A percentile compares a stretch with the other conserved stretches of the same genome.
These are phyloP conservation scores for Fusarium vanettenii DNA, from an alignment of 2,329 filamentous ascomycete genomes.

Conservation along the genomic window DNA sequence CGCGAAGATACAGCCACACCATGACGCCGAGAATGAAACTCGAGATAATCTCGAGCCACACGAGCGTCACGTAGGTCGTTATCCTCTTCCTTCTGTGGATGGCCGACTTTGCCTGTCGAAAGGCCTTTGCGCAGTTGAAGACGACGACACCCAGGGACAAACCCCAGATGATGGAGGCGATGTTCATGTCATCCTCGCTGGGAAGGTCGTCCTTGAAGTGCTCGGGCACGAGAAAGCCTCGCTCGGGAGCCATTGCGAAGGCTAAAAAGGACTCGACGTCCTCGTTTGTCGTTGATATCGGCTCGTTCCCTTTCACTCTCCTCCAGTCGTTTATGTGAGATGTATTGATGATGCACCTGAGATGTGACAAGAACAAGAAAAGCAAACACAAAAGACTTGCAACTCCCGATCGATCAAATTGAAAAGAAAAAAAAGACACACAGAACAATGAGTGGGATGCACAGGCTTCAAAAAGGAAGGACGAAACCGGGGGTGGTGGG, in stretches of 20 bases:
- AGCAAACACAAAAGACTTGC: neutral
- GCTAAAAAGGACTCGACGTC: neutral
- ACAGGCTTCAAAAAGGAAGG: slow-evolving; percentile 11
- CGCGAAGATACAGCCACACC: slow-evolving; percentile 36
- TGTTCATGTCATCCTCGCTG: slow-evolving; percentile 31
- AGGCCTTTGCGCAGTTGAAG: slow-evolving; percentile 38
- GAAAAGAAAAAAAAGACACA: neutral
- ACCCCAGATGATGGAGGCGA: slow-evolving; percentile 40
- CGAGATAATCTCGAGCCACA: slow-evolving; percentile 38
- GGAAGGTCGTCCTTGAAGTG: slow-evolving; percentile 25
- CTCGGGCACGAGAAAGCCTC: slow-evolving; percentile 37
- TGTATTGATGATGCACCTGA: neutral
- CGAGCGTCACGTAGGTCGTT: slow-evolving; percentile 30
- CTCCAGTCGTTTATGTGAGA: neutral
- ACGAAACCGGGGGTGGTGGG: neutral
- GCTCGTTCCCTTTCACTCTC: neutral
- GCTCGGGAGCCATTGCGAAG: slow-evolving; percentile 13
- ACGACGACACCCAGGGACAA: slow-evolving; percentile 36
- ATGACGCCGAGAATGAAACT: slow-evolving; percentile 36
- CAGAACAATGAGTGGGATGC: neutral
- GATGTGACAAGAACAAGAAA: neutral
- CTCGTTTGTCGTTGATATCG: neutral
- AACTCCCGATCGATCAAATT: slow-evolving; percentile 3
- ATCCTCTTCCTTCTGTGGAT: slow-evolving; percentile 28
- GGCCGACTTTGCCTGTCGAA: slow-evolving; percentile 30